Evolutionary conservation across 2,329 filamentous ascomycete genomes (phyloP).

Genomic region (Thelonectria rubi): DNA sequence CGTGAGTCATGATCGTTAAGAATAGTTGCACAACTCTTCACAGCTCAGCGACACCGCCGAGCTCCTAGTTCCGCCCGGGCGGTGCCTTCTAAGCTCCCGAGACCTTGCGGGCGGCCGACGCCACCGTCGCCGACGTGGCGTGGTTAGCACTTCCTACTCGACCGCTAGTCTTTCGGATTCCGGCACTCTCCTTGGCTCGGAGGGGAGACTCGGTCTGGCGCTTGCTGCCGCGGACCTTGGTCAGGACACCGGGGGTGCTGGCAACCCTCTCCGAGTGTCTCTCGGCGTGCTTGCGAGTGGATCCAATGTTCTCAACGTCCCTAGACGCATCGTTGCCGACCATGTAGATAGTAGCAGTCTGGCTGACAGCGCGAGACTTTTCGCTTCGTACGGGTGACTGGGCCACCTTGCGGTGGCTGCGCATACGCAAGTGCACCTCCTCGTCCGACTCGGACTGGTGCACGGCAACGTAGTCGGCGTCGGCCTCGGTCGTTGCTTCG

Average conservation of each 20-base stretch:
- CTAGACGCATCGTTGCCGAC: slow-evolving; percentile 75
- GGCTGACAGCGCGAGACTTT: slow-evolving; percentile 76
- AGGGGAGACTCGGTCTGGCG: slow-evolving; percentile 61
- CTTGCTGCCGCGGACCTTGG: slow-evolving; percentile 72
- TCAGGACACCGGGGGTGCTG: slow-evolving; percentile 64
- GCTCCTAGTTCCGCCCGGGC: slow-evolving; percentile 32
- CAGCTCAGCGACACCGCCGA: slow-evolving; percentile 30
- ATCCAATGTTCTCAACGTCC: slow-evolving; percentile 76
- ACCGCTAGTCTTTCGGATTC: slow-evolving; percentile 72
- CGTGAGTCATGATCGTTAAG: slow-evolving; percentile 56
- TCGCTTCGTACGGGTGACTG: slow-evolving; percentile 69
- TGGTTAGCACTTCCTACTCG: slow-evolving; percentile 67
- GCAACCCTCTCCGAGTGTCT: slow-evolving; percentile 49
- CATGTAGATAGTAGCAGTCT: slow-evolving; percentile 74
- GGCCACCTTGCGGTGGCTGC: slow-evolving; percentile 71
- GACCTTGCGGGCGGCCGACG: slow-evolving; percentile 62
- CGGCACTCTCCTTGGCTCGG: slow-evolving; percentile 61
- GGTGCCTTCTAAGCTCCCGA: slow-evolving; percentile 53
- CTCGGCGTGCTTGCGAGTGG: slow-evolving; percentile 67
- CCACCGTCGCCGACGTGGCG: slow-evolving; percentile 52
- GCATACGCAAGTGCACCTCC: slow-evolving; percentile 81
- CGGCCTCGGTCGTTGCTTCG: slow-evolving; percentile 62
- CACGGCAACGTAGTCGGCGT: slow-evolving; percentile 66
- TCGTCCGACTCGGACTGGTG: slow-evolving; percentile 81
- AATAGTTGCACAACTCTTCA: slow-evolving; percentile 36